A percentile compares a stretch with the other conserved stretches of the same genome.
These are phyloP conservation scores for Globisporangium okanoganense DNA, from an alignment of 352 stramenopile species.

Conservation along the genomic window DNA sequence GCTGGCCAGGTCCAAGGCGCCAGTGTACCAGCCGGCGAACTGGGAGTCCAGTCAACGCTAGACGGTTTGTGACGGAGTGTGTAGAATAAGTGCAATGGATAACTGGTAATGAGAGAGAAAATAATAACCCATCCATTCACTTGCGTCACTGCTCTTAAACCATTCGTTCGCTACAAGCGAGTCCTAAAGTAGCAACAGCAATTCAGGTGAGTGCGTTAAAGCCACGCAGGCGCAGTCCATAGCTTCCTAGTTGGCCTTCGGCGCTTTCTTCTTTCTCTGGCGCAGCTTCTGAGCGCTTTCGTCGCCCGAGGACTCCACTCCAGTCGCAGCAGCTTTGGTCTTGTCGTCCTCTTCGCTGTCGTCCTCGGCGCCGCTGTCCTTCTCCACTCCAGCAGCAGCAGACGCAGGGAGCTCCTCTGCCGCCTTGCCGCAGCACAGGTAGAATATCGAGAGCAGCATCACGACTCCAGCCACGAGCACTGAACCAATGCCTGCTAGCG, in stretches of 20 bases:
- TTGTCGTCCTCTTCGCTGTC: conserved; percentile 30
- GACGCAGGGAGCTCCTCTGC: conserved; percentile 26
- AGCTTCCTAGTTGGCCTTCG: conserved; percentile 53
- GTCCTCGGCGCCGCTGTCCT: conserved; percentile 26
- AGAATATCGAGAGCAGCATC: conserved; percentile 42
- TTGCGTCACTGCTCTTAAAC: neutral
- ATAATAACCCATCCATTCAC: neutral
- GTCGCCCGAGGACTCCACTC: conserved; percentile 21
- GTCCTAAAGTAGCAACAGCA: neutral
- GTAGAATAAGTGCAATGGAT: conserved; percentile 3
- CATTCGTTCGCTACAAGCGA: neutral
- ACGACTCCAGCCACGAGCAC: conserved; percentile 39
- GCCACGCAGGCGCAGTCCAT: neutral
- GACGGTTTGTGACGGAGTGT: neutral
- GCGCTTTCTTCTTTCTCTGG: conserved; percentile 77
- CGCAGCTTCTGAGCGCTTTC: conserved; percentile 51
- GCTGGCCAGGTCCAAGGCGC: conserved; percentile 66
- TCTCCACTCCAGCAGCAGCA: conserved; percentile 7
- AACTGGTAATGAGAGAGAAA: neutral
- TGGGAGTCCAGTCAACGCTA: conserved; percentile 77
- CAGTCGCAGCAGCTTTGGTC: conserved; percentile 19
- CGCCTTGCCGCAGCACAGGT: conserved; percentile 55
- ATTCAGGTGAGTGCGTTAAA: too few relatives aligned
- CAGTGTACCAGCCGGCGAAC: conserved; percentile 68
- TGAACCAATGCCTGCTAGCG: conserved; percentile 41